Conservation (phyloP, 225 moss, liverwort and hornwort genomes). For the Physcomitrium patens region DNA sequence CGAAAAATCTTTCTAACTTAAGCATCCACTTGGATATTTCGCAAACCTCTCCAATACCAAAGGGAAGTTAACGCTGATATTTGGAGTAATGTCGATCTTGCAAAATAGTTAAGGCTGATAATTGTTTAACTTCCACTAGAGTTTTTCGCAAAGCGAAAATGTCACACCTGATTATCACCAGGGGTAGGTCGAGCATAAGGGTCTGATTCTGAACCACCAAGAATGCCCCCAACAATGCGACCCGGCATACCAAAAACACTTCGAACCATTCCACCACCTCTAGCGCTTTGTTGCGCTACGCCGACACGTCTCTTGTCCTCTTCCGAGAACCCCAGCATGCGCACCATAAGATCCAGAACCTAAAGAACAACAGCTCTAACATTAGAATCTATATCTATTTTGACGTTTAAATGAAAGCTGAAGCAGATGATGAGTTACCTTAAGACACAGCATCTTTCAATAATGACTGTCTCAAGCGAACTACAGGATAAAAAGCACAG, state of each 20-base stretch:
- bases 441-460: neutral
- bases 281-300: conserved; percentile 86
- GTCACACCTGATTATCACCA: conserved; percentile 75
- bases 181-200: conserved; percentile 58
- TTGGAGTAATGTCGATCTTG: too few species aligned
- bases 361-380: conserved; percentile 27
- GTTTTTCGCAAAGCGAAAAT: conserved; percentile 4
- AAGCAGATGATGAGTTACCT: conserved; percentile 1
- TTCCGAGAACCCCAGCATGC: conserved; percentile 97
- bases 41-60: neutral
- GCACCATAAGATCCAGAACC: conserved; percentile 99
- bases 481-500: conserved; percentile 8
- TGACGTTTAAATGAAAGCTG: conserved; percentile 9
- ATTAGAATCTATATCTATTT: neutral
- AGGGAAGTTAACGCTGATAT: neutral
- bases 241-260: conserved; percentile 92
- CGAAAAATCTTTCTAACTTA: neutral
- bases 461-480: neutral
- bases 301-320: conserved; percentile 91
- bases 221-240: conserved; percentile 90
- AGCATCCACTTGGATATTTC: neutral
- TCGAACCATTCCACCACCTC: conserved; percentile 84
- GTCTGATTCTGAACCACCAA: conserved; percentile 81
- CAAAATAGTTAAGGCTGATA: neutral
- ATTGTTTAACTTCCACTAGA: conserved; percentile 1